Conservation (phyloP, 345 rosid genomes). For the Moricandia arvensis region DNA sequence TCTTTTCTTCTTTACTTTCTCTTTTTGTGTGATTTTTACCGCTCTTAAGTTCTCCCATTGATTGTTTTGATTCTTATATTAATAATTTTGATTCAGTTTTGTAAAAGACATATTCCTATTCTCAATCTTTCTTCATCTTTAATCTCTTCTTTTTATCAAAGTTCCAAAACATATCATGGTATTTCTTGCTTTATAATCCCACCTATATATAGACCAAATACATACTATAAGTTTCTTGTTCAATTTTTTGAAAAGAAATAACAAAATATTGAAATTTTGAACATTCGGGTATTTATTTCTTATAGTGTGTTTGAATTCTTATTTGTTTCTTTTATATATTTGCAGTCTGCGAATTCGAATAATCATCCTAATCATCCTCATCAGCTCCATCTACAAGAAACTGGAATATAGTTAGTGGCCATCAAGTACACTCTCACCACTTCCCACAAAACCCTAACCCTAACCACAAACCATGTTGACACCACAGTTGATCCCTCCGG, state of each 20-base stretch:
- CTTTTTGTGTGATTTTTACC: constrained; percentile 12
- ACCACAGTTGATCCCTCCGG: constrained; percentile 11
- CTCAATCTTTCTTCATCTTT: constrained; percentile 38
- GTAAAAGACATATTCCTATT: constrained; percentile 37
- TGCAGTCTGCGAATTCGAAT: constrained; percentile 33
- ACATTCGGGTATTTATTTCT: not conserved
- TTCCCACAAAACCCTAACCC: constrained; percentile 41
- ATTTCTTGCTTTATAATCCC: constrained; percentile 35
- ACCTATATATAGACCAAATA: constrained; percentile 25
- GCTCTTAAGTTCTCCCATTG: constrained; percentile 19
- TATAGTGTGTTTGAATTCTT: not conserved
- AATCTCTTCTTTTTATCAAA: constrained; percentile 23
- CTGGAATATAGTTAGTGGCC: constrained; percentile 27
- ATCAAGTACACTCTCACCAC: constrained; percentile 31
- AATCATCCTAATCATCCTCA: constrained; percentile 25
- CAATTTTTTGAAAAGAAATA: not conserved
- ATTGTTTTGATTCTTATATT: constrained; percentile 34
- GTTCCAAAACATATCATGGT: constrained; percentile 33
- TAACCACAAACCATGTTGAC: constrained; percentile 26
- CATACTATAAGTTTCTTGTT: constrained; percentile 10
- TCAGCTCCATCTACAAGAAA: constrained; percentile 36
- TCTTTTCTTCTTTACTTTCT: constrained; percentile 19
- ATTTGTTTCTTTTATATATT: constrained; percentile 2
- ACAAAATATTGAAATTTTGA: constrained; percentile 7
- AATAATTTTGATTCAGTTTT: constrained; percentile 32